Percentiles rank a stretch among this genome's conserved stretches.
phyloP scores from a whole-genome alignment of 1,284 basidiomycete genomes.

The Lentinula novae-zelandiae region DNA sequence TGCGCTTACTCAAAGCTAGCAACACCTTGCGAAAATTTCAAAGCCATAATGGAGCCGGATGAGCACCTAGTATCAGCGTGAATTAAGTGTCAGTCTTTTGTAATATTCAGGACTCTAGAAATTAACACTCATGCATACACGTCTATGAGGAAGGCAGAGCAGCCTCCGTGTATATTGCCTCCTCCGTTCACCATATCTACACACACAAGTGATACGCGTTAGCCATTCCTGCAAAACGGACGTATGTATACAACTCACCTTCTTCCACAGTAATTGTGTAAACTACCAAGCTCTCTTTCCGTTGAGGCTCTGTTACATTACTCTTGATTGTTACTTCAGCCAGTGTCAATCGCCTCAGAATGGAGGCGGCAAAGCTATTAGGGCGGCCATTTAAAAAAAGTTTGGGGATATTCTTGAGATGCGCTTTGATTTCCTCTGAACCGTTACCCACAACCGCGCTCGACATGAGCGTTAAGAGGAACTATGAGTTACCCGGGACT shows the following conservation, averaged over 20 bases:
- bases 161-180: constrained; percentile 20
- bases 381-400: not conserved
- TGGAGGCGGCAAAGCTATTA: not conserved
- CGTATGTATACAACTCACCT: not conserved
- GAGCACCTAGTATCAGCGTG: not conserved
- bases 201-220: not conserved
- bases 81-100: not conserved
- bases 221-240: not conserved
- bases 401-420: not conserved
- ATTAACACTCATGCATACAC: not conserved
- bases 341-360: not conserved
- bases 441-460: not conserved
- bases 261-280: constrained; percentile 1
- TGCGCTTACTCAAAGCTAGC: not conserved
- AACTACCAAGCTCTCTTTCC: not conserved
- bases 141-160: constrained; percentile 20
- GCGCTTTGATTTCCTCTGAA: not conserved
- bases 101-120: not conserved
- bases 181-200: constrained; percentile 8
- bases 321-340: not conserved
- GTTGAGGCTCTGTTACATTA: not conserved
- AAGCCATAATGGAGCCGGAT: constrained; percentile 5
- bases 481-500: not conserved
- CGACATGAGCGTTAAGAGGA: constrained; percentile 2
- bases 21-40: not conserved